Evolutionary conservation across 495 filamentous ascomycete species (phyloP).

Genomic region (Aspergillus saccharolyticus): DNA sequence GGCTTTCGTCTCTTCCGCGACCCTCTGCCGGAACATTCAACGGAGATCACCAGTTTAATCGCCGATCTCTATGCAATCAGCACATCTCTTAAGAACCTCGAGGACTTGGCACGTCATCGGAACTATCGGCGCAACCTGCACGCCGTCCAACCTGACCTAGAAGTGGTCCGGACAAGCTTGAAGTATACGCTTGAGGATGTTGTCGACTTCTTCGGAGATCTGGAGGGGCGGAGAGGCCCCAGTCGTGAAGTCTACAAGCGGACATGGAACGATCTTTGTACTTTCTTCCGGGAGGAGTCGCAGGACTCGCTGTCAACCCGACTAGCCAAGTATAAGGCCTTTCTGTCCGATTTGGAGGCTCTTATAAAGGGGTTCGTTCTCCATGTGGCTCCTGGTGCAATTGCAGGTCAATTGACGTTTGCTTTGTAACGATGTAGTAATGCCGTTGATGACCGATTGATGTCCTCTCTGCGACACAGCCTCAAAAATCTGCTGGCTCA

Average conservation of each 20-base stretch:
- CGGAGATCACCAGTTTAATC: constrained; percentile 52
- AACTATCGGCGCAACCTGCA: constrained; percentile 31
- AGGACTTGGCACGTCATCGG: constrained; percentile 30
- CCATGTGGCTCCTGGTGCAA: background rate
- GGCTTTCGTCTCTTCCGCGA: constrained; percentile 48
- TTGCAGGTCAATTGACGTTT: background rate
- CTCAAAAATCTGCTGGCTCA: constrained; percentile 33
- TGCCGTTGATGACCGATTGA: constrained; percentile 23
- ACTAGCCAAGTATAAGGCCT: constrained; percentile 49
- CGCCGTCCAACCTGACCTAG: constrained; percentile 40
- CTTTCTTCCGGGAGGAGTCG: constrained; percentile 48
- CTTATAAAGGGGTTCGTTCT: constrained; percentile 41
- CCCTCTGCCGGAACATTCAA: constrained; percentile 47
- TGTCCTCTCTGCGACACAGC: constrained; percentile 29
- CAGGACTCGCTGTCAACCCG: constrained; percentile 44
- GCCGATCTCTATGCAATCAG: constrained; percentile 52
- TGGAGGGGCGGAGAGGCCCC: constrained; percentile 32
- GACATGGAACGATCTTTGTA: constrained; percentile 49
- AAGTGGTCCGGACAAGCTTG: constrained; percentile 42
- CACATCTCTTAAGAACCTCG: constrained; percentile 43
- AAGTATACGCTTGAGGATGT: constrained; percentile 51
- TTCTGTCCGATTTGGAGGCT: constrained; percentile 45
- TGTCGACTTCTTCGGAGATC: constrained; percentile 43
- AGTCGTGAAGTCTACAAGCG: constrained; percentile 39
- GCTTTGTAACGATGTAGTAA: constrained; percentile 20